Conservation (phyloP, 768 basidiomycete genomes). For the Pleurotus djamor region DNA sequence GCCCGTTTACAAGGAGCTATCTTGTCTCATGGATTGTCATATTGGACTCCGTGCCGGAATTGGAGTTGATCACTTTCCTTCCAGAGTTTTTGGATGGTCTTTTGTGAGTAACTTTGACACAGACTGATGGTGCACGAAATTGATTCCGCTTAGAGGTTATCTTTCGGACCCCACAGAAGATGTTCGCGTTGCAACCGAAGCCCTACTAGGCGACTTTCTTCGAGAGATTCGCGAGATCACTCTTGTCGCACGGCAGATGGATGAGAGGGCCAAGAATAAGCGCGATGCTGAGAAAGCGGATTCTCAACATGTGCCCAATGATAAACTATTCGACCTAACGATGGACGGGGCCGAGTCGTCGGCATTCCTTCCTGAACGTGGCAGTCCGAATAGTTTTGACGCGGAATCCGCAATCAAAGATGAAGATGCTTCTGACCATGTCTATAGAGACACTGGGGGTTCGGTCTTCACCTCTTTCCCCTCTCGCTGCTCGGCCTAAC, state of each 20-base stretch:
- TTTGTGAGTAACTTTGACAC: constrained; percentile 52
- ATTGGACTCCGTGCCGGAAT: constrained; percentile 93
- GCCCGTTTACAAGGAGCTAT: constrained; percentile 93
- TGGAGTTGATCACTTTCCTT: constrained; percentile 92
- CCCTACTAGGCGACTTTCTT: constrained; percentile 84
- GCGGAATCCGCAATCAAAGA: constrained; percentile 38
- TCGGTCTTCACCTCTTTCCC: constrained; percentile 12
- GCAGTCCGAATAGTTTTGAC: constrained; percentile 35
- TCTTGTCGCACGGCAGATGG: constrained; percentile 62
- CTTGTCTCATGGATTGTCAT: constrained; percentile 97
- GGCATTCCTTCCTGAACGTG: constrained; percentile 53
- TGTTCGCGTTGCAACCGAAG: constrained; percentile 88
- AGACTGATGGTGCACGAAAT: constrained; percentile 7
- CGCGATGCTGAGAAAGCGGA: constrained; percentile 36
- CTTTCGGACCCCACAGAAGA: constrained; percentile 94
- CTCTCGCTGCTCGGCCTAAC: constrained; percentile 2
- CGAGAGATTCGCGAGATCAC: constrained; percentile 89
- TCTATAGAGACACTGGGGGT: constrained; percentile 69
- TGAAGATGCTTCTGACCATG: constrained; percentile 44
- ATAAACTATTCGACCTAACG: constrained; percentile 58
- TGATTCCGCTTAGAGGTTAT: constrained; percentile 64
- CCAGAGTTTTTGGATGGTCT: constrained; percentile 95
- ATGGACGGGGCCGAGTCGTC: constrained; percentile 56
- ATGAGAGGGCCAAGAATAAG: constrained; percentile 48
- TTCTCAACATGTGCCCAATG: constrained; percentile 41